Evolutionary conservation across 164 flowering plant species (phyloP), one percentile per base, ranked within the genome.

Genomic region (Piper longum): DNA sequence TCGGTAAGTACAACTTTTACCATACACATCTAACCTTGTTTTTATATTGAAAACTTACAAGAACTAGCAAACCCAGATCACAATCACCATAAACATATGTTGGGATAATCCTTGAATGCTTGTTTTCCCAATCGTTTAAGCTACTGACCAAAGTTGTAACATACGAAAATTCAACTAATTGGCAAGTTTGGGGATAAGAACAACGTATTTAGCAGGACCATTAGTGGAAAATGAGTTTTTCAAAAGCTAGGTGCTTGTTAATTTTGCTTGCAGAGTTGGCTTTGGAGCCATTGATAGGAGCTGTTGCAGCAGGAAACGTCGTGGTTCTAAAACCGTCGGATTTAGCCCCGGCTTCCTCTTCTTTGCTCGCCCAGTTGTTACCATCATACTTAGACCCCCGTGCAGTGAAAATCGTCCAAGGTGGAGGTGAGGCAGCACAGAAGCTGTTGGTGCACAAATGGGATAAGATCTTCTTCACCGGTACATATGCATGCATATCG

Each of bases 391-490:
- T 91, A 73, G 96, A 89, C 59, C 7, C 7, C 11, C 60, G 75
- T 66, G 93, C 92, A 60, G 66, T 91, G 43, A 81, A 73, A 64
- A 79, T 89, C 62, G 61, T 89, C 43, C 85, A 80, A 68, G 98
- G 96, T 36, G 96, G 86, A 43, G 41, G 66, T 43, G 70, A 59
- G 40, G 66, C 78, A 5, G 70, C 80, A 16, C 71, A 82, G 18
- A 59, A 55, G 54, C 78, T 91, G 8, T 66, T 91, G 56, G 77
- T 80, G 68, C 69, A 75, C 9, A 86, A 79, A 79, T 91, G 96
- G 96, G 95, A 91, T 77, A 89, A 91, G 74, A 91, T 91, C 44
- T 91, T 91, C 82, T 91, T 83, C 73, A 89, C 98, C 41, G 98
- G 98, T 84, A 43, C 26, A 14, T 43, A 13, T n/a, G 8, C 11